phyloP scores from a whole-genome alignment of 2,329 filamentous ascomycete species.

The Trichoderma cornu-damae region DNA sequence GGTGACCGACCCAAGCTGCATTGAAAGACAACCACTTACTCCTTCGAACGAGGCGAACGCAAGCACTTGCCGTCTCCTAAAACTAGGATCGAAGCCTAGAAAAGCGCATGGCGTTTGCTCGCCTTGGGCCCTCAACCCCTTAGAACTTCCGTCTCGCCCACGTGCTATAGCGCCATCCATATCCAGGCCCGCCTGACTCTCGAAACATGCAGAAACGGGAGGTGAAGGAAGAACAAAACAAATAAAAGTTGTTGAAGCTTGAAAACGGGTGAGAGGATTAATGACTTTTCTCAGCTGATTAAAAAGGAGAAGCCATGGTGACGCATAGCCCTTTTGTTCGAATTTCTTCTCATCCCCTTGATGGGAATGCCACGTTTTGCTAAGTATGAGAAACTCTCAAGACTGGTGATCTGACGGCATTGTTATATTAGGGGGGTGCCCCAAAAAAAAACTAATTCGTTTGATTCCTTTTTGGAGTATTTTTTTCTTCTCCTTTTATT shows the following conservation, averaged over 20 bases:
- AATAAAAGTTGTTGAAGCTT: too few species aligned
- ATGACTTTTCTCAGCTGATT: background rate
- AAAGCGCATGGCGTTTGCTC: background rate
- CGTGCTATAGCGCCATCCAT: background rate
- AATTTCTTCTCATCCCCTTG: background rate
- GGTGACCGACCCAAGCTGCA: background rate
- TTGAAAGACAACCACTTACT: background rate
- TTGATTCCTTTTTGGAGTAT: too few species aligned
- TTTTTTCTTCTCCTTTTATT: too few species aligned
- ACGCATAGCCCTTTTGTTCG: background rate
- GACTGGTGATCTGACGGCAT: background rate
- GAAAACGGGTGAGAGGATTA: background rate
- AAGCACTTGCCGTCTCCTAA: background rate
- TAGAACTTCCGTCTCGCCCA: constrained; percentile 3
- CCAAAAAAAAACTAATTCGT: too few species aligned
- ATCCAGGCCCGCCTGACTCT: background rate
- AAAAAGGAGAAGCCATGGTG: background rate
- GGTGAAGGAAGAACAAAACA: background rate
- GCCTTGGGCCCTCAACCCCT: background rate
- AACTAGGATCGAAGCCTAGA: background rate
- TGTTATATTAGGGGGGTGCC: too few species aligned
- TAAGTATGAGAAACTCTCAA: background rate
- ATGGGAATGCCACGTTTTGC: constrained; percentile 2
- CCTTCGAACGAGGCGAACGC: background rate
- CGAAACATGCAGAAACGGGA: background rate